Evolutionary conservation across 164 flowering plant species (phyloP).

Genomic region (Annona squamosa): DNA sequence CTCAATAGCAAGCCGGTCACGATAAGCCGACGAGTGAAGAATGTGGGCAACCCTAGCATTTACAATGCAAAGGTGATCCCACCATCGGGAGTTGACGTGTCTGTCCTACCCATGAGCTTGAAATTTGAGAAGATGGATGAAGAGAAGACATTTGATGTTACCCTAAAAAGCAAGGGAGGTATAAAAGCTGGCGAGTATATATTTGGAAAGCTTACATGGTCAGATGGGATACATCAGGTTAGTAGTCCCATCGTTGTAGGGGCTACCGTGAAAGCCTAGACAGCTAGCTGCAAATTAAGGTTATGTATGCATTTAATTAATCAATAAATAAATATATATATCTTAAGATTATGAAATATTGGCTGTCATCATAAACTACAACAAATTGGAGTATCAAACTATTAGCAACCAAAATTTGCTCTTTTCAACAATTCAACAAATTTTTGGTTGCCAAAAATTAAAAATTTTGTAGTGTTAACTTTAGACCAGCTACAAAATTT

Average conservation of each 20-base stretch:
- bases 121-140: slow-evolving; percentile 26
- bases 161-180: slow-evolving; percentile 11
- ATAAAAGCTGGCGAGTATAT: slow-evolving; percentile 18
- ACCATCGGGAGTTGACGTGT: slow-evolving; percentile 30
- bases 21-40: slow-evolving; percentile 38
- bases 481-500: too few species aligned
- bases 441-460: too few species aligned
- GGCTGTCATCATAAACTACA: too few species aligned
- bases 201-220: slow-evolving; percentile 61
- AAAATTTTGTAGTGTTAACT: too few species aligned
- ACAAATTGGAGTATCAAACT: too few species aligned
- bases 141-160: slow-evolving; percentile 40
- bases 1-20: slow-evolving; percentile 18
- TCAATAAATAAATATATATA: too few species aligned
- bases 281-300: too few species aligned
- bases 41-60: slow-evolving; percentile 45
- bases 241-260: slow-evolving; percentile 58
- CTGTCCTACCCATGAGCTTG: slow-evolving; percentile 25
- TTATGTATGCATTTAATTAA: too few species aligned
- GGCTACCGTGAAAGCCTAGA: neutral
- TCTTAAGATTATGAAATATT: too few species aligned
- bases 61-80: slow-evolving; percentile 23
- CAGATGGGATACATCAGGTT: slow-evolving; percentile 55
- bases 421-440: too few species aligned
- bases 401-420: too few species aligned